Evolutionary conservation across 768 basidiomycete species (phyloP).

Genomic region (Mrakia gelida): DNA sequence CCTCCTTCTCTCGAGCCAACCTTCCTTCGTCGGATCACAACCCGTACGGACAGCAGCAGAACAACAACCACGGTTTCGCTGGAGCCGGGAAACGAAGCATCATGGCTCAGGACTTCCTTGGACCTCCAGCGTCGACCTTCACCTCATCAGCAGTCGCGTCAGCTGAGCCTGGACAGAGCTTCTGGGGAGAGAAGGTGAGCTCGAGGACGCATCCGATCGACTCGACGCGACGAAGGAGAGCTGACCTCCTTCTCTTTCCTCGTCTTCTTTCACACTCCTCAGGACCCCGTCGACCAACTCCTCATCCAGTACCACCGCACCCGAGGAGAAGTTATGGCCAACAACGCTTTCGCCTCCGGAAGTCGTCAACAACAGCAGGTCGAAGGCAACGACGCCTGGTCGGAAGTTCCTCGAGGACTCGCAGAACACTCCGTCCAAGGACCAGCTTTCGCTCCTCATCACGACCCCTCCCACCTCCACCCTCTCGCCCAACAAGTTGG

Average conservation of each 20-base stretch:
- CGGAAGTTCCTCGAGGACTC: not conserved
- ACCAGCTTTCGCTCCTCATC: not conserved
- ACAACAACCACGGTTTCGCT: not conserved
- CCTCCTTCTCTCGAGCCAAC: not conserved
- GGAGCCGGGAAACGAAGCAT: slow-evolving; percentile 7
- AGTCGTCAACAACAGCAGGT: not conserved
- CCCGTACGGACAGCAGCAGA: not conserved
- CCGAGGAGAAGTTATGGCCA: not conserved
- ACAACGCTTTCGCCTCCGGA: not conserved
- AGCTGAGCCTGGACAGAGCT: not conserved
- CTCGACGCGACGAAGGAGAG: not conserved
- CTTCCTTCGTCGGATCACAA: not conserved
- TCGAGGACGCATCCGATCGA: not conserved
- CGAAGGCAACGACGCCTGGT: slow-evolving; percentile 17
- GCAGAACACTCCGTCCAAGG: slow-evolving; percentile 13
- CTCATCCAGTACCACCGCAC: slow-evolving; percentile 13
- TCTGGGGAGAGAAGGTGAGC: slow-evolving; percentile 8
- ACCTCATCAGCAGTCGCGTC: slow-evolving; percentile 3
- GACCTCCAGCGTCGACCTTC: slow-evolving; percentile 3
- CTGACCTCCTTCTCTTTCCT: not conserved
- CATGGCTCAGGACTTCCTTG: slow-evolving; percentile 17
- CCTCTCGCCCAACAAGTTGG: too few species aligned
- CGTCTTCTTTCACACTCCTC: slow-evolving; percentile 18
- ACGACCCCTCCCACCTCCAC: not conserved
- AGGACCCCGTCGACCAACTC: slow-evolving; percentile 32